Percentiles rank a stretch among this genome's conserved stretches.
These are phyloP conservation scores for Lentinula detonsa DNA, from an alignment of 768 basidiomycete genomes.

Conservation along the genomic window DNA sequence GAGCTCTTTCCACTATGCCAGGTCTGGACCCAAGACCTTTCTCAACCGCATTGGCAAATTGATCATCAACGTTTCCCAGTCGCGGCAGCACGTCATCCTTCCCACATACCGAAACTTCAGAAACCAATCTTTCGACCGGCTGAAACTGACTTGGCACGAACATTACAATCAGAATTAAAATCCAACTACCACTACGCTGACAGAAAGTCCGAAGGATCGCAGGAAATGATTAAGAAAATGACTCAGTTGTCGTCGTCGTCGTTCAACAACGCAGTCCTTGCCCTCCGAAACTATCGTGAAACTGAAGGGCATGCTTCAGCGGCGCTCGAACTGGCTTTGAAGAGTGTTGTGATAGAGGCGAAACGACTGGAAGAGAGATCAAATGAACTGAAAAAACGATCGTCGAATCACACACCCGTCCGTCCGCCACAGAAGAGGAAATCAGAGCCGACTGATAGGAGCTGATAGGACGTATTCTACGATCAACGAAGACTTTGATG, in stretches of 20 bases:
- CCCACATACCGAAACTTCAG: constrained; percentile 25
- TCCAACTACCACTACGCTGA: not conserved
- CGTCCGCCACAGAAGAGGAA: not conserved
- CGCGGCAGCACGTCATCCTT: constrained; percentile 42
- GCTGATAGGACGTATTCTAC: not conserved
- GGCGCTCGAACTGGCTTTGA: not conserved
- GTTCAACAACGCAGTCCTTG: not conserved
- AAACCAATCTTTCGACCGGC: constrained; percentile 20
- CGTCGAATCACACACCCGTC: not conserved
- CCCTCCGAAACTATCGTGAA: not conserved
- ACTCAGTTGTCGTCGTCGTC: too few relatives aligned
- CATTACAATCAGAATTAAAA: not conserved
- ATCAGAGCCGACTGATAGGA: not conserved
- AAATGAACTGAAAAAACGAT: too few relatives aligned
- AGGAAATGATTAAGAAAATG: not conserved
- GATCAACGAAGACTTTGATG: constrained; percentile 1
- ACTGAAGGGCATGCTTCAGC: not conserved
- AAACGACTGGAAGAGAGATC: not conserved
- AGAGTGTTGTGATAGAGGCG: not conserved
- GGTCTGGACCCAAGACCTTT: not conserved
- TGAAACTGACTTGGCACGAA: not conserved
- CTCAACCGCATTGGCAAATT: not conserved
- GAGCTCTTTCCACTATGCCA: too few relatives aligned
- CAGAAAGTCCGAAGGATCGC: too few relatives aligned
- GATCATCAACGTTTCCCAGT: constrained; percentile 25